Conservation (phyloP, 2,329 filamentous ascomycete genomes). For the Trichoderma oligosporum region DNA sequence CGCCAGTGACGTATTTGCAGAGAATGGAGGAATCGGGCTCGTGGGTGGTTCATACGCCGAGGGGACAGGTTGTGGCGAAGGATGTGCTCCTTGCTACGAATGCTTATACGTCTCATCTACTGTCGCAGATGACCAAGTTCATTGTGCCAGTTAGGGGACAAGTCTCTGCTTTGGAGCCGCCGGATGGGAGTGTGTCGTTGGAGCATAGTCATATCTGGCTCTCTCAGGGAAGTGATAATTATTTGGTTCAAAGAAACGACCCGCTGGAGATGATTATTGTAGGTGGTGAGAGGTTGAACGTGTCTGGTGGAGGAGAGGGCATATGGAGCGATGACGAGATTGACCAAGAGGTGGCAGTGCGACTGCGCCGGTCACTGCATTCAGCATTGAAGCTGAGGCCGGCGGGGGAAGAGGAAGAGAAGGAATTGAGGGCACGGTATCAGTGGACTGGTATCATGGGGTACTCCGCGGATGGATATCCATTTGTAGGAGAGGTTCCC, state of each 20-base stretch:
- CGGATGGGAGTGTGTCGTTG: slow-evolving; percentile 39
- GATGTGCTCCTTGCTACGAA: slow-evolving; percentile 77
- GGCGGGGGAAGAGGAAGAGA: slow-evolving; percentile 34
- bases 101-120: slow-evolving; percentile 72
- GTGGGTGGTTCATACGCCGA: slow-evolving; percentile 64
- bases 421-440: slow-evolving; percentile 50
- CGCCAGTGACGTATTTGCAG: slow-evolving; percentile 55
- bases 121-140: slow-evolving; percentile 64
- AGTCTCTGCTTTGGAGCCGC: slow-evolving; percentile 62
- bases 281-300: slow-evolving; percentile 64
- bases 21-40: slow-evolving; percentile 25
- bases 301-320: slow-evolving; percentile 45
- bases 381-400: slow-evolving; percentile 41
- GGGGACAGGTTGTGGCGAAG: slow-evolving; percentile 61
- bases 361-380: slow-evolving; percentile 48
- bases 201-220: slow-evolving; percentile 62
- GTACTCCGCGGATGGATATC: slow-evolving; percentile 62
- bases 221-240: slow-evolving; percentile 58
- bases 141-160: slow-evolving; percentile 76
- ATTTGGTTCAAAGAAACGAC: slow-evolving; percentile 66
- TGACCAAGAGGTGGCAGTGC: slow-evolving; percentile 52
- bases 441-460: slow-evolving; percentile 84
- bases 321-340: slow-evolving; percentile 57
- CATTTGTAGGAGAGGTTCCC: slow-evolving; percentile 70
- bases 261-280: slow-evolving; percentile 59